Evolutionary conservation across 331 rosid genomes (phyloP).

Genomic region (Quercus tomentella): DNA sequence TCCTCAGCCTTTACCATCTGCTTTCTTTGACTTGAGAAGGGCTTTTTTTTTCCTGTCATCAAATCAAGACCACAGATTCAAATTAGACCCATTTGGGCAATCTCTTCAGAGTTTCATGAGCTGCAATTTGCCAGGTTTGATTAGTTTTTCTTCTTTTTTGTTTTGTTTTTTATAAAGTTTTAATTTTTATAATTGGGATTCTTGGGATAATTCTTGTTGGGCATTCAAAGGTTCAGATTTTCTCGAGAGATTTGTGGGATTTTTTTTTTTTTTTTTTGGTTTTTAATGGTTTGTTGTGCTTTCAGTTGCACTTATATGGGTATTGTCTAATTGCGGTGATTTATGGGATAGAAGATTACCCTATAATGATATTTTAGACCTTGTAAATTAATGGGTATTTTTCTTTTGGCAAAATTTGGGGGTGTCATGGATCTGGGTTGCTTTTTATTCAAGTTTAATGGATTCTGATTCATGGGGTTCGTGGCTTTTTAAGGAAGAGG

Average conservation of each 20-base stretch:
- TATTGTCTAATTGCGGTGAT: not conserved
- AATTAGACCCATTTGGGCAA: slow-evolving; percentile 24
- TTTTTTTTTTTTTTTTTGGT: not conserved
- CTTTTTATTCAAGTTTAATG: slow-evolving; percentile 17
- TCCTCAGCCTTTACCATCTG: slow-evolving; percentile 45
- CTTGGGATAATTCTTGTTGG: not conserved
- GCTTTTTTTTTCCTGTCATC: slow-evolving; percentile 22
- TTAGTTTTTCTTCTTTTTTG: not conserved
- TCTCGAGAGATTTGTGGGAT: slow-evolving; percentile 5
- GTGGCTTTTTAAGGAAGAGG: not conserved
- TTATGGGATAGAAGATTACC: not conserved
- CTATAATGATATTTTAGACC: not conserved
- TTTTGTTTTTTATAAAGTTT: not conserved
- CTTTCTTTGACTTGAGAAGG: slow-evolving; percentile 65
- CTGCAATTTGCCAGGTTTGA: slow-evolving; percentile 39
- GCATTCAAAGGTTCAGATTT: not conserved
- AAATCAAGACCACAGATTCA: slow-evolving; percentile 40
- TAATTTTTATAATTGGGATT: slow-evolving; percentile 8
- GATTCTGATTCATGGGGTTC: slow-evolving; percentile 15
- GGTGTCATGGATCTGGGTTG: slow-evolving; percentile 49
- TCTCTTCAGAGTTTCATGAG: slow-evolving; percentile 43
- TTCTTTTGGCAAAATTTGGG: not conserved
- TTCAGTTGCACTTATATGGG: slow-evolving; percentile 10
- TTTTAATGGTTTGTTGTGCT: slow-evolving; percentile 2
- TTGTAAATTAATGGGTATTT: not conserved